Evolutionary conservation across 306 rosid genomes (phyloP).

Genomic region (Arachis stenosperma): DNA sequence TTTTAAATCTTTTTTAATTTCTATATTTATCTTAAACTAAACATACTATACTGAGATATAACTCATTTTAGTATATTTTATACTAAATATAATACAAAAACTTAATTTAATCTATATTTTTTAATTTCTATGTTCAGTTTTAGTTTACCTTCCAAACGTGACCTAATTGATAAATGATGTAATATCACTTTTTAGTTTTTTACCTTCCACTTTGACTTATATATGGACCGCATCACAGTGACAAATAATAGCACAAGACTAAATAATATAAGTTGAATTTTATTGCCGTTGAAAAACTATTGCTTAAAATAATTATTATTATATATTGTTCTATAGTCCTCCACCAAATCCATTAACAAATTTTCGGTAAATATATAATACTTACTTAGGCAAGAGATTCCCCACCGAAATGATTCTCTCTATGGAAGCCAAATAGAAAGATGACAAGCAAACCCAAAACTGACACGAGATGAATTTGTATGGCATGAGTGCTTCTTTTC

Average conservation of each 20-base stretch:
- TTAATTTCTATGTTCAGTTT: too few relatives aligned
- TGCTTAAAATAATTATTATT: slow-evolving; percentile 18
- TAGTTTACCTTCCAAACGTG: too few relatives aligned
- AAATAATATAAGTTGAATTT: slow-evolving; percentile 6
- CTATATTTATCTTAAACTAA: too few relatives aligned
- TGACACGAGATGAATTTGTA: slow-evolving; percentile 38
- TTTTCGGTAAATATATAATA: slow-evolving; percentile 12
- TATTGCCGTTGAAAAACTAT: slow-evolving; percentile 20
- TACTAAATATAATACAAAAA: too few relatives aligned
- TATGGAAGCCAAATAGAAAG: slow-evolving; percentile 46
- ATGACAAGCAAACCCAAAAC: slow-evolving; percentile 40
- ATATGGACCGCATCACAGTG: too few relatives aligned
- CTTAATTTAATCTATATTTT: too few relatives aligned
- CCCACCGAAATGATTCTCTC: slow-evolving; percentile 40
- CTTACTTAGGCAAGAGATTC: slow-evolving; percentile 17
- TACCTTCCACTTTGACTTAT: too few relatives aligned
- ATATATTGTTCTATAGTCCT: not conserved
- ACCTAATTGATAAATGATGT: too few relatives aligned
- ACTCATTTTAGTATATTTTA: too few relatives aligned
- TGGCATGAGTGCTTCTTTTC: slow-evolving; percentile 17
- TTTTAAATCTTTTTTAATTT: too few relatives aligned
- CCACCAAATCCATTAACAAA: slow-evolving; percentile 41
- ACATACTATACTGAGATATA: too few relatives aligned
- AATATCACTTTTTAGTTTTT: too few relatives aligned
- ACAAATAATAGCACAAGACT: slow-evolving; percentile 30